phyloP scores from a whole-genome alignment of 805 yeast species.

The Lipomyces mesembrius region DNA sequence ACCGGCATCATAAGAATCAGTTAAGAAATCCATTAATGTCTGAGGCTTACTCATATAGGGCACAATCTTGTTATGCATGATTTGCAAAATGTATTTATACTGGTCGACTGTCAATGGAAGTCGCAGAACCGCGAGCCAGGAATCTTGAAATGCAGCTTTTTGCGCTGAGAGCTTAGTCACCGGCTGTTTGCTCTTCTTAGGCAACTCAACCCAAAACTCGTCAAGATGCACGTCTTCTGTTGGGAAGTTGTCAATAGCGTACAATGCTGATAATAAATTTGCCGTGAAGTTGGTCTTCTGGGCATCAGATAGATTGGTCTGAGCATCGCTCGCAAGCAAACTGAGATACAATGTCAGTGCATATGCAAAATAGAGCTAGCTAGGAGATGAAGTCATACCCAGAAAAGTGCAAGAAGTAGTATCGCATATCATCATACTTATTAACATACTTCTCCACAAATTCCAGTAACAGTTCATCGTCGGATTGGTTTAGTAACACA shows the following conservation, averaged over 20 bases:
- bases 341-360: conserved; percentile 39
- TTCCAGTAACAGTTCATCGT: conserved; percentile 54
- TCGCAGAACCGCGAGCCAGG: conserved; percentile 63
- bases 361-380: not conserved
- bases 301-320: conserved; percentile 2
- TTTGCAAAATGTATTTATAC: conserved; percentile 67
- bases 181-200: conserved; percentile 27
- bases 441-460: conserved; percentile 60
- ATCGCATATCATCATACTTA: conserved; percentile 77
- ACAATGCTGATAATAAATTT: conserved; percentile 37
- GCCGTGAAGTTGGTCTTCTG: conserved; percentile 25
- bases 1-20: conserved; percentile 70
- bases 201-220: conserved; percentile 28
- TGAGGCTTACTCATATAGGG: conserved; percentile 83
- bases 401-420: conserved; percentile 64
- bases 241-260: conserved; percentile 38
- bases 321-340: not conserved
- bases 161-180: conserved; percentile 49
- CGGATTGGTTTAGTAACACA: conserved; percentile 45
- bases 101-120: conserved; percentile 57
- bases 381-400: conserved; percentile 2
- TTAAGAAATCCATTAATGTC: conserved; percentile 87
- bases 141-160: conserved; percentile 66
- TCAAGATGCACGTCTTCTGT: conserved; percentile 36
- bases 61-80: conserved; percentile 81